A percentile compares a stretch with the other conserved stretches of the same genome.
Evolutionary conservation across 2,329 filamentous ascomycete genomes (phyloP).

Genomic region (Penicillium expansum): DNA sequence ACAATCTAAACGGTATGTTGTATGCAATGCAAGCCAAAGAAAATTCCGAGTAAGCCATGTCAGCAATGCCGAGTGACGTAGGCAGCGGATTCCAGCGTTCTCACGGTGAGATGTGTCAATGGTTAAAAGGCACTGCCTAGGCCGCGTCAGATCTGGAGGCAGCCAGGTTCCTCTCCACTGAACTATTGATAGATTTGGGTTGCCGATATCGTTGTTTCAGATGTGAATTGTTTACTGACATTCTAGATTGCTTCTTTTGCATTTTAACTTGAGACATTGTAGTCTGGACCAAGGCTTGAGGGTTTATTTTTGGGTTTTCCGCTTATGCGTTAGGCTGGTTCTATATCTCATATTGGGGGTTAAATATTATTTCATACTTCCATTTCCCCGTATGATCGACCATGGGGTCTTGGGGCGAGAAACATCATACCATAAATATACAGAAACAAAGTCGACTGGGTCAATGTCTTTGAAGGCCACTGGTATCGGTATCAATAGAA

Average conservation of each 20-base stretch:
- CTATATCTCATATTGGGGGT: neutral
- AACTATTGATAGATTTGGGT: conserved; percentile 18
- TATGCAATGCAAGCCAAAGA: conserved; percentile 1
- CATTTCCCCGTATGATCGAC: neutral
- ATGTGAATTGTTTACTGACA: neutral
- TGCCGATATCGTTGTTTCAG: conserved; percentile 15
- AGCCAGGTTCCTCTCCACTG: conserved; percentile 12
- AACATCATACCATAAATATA: conserved; percentile 3
- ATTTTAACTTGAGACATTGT: conserved; percentile 5
- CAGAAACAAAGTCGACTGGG: neutral
- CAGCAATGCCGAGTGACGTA: conserved; percentile 3
- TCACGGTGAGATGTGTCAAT: neutral
- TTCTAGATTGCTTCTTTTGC: conserved; percentile 9
- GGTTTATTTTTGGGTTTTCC: too few relatives aligned
- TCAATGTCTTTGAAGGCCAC: neutral
- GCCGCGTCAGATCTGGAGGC: conserved; percentile 21
- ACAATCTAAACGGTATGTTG: neutral
- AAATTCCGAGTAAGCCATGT: neutral
- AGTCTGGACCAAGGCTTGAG: neutral
- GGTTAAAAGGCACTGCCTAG: neutral
- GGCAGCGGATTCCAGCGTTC: neutral
- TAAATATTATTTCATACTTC: neutral
- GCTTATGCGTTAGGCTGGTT: neutral
- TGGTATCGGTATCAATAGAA: neutral
- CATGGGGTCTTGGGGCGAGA: neutral